Base-by-base conservation (phyloP, 106 monocot genomes). In the Platanthera guangdongensis region DNA sequence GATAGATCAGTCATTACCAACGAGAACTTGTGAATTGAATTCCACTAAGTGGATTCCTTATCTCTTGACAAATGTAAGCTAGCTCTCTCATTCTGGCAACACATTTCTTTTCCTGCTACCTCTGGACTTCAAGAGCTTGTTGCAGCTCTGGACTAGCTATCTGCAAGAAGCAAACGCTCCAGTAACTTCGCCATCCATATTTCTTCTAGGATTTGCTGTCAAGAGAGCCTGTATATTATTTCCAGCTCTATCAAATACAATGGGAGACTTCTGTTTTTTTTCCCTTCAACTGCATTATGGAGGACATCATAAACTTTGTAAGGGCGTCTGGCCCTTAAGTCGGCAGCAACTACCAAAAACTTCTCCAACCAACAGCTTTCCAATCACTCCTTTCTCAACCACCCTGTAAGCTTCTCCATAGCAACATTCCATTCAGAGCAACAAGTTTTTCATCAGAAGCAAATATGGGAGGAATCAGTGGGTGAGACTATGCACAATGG, bases 401-500 rank as follows among this genome's bases (percentile, higher is more conserved):
- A 93, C 50, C 95, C 93, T 52, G 89, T 96, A 51, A 96, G 88
- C 76, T 87, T 96, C 73, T 93, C 95, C 88, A 93, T 96, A n/a
- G 95, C 90, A 52, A 74, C 86, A 75, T 96, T 96, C 93, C 95
- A 96, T 70, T 96, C 95, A 19, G 93, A 96, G 57, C 95, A 93
- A 65, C 85, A 96, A 51, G 90, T 86, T 88, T 84, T 69, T 87
- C 95, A 86, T 96, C 95, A 7, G 87, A 90, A 60, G 90, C 95
- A 87, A 96, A 96, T 65, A 96, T 96, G 3, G 93, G 95, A 51
- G 95, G 95, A 71, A 96, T 90, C 69, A 96, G 72, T 51, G 93
- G 89, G 45, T 87, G 18, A 90, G 95, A 74, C 86, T 96, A 67
- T 96, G 95, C 21, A 96, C 78, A 68, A 96, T 93, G 49, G 93